Conservation (phyloP, 192 early-diverging fungal genomes). For the Diversispora epigaea region DNA sequence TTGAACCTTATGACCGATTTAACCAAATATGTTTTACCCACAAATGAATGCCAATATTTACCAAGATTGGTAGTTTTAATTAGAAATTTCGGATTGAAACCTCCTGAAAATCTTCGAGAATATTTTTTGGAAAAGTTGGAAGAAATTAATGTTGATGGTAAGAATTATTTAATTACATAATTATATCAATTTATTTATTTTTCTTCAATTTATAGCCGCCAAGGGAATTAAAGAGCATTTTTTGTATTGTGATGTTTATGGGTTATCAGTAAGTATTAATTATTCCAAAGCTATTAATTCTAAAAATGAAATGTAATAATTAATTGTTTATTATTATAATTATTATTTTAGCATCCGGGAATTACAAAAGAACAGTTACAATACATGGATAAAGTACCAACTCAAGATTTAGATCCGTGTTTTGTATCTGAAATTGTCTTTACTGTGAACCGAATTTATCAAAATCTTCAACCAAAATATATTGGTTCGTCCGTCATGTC, state of each 20-base stretch:
- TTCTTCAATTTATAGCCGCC: background rate
- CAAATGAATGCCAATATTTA: slow-evolving; percentile 15
- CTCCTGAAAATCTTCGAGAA: background rate
- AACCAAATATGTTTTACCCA: slow-evolving; percentile 18
- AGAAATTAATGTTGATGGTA: slow-evolving; percentile 10
- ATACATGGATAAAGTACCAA: slow-evolving; percentile 6
- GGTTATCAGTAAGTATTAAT: background rate
- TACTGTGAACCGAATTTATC: background rate
- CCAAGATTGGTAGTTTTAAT: slow-evolving; percentile 22
- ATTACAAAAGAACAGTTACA: background rate
- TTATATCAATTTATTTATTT: background rate
- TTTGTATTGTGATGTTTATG: background rate
- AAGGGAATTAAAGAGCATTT: slow-evolving; percentile 22
- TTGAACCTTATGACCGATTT: slow-evolving; percentile 24
- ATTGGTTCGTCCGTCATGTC: slow-evolving; percentile 12
- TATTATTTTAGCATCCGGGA: slow-evolving; percentile 5
- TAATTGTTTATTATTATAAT: no score
- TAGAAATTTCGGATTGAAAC: slow-evolving; percentile 10
- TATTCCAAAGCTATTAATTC: background rate
- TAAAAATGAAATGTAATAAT: background rate
- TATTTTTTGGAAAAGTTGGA: slow-evolving; percentile 16
- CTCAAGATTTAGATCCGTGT: background rate
- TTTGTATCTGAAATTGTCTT: background rate
- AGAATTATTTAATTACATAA: background rate
- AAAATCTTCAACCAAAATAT: slow-evolving; percentile 17